phyloP scores from a whole-genome alignment of 345 rosid species.

The Angophora floribunda region DNA sequence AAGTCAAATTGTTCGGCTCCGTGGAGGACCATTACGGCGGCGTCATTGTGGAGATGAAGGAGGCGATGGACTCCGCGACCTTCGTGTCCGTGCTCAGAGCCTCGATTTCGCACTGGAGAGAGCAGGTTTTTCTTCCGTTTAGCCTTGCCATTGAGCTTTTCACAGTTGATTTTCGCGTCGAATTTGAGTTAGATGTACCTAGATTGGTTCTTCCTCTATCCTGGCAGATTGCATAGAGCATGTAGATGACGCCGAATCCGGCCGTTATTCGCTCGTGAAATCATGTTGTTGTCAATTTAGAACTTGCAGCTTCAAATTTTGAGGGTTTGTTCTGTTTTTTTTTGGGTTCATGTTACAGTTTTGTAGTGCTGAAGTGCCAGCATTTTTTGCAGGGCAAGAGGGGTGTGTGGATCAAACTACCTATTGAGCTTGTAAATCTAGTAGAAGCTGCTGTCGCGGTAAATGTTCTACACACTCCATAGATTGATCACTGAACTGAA shows the following conservation, averaged over 20 bases:
- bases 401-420: conserved; percentile 89
- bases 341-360: not conserved
- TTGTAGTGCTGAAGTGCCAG: not conserved
- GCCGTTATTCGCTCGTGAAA: not conserved
- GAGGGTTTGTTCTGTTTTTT: not conserved
- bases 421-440: conserved; percentile 54
- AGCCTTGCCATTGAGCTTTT: not conserved
- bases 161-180: not conserved
- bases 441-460: conserved; percentile 76
- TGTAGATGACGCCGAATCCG: rapidly evolving
- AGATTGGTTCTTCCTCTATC: not conserved
- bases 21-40: conserved; percentile 70
- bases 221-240: not conserved
- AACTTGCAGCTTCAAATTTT: not conserved
- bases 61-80: conserved; percentile 38
- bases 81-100: conserved; percentile 51
- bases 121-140: conserved; percentile 34
- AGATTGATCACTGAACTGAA: not conserved
- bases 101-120: conserved; percentile 55
- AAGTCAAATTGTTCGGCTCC: conserved; percentile 18
- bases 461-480: not conserved
- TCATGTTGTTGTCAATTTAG: not conserved
- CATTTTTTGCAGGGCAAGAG: conserved; percentile 52
- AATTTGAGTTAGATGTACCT: not conserved
- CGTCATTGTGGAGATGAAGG: conserved; percentile 48